Evolutionary conservation across 2,329 filamentous ascomycete species (phyloP), one percentile per base, ranked within the genome.

Genomic region (Xylaria polymorpha): DNA sequence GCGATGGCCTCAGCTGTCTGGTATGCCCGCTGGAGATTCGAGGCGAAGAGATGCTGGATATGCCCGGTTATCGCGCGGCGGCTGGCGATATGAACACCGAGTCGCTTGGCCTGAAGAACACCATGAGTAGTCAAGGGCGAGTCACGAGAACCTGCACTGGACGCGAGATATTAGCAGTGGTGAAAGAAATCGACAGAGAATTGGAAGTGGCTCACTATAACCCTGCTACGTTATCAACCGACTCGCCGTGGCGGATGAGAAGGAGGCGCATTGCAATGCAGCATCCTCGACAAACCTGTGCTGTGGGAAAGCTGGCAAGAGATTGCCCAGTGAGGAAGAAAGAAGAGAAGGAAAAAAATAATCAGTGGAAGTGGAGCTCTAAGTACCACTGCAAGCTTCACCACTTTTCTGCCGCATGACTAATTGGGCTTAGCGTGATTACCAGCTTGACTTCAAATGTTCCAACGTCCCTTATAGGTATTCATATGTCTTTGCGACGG

Each of bases 201-300:
- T 46, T 48, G 61, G 50, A 48, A 15, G 60, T 67, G 61, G 67
- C 87, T 76, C 84, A 93, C 91, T 92, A 94, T 68, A 93, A 81
- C 64, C 90, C 87, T 48, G 91, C 91, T 67, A 96, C 91, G 79
- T 97, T 97, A 81, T 97, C 92, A 72, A 97, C 92, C 18, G 93
- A 95, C 83, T 97, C 94, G 77, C 91, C 94, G 84, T 97, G 94
- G 66, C 94, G 90, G 76, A 97, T 89, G 75, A 97, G 86, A 76
- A 94, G 89, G 64, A 97, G 80, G 77, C 85, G 78, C 88, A 79
- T 79, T 61, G 70, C 67, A 65, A 44, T 69, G 64, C 73, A 53
- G 69, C 76, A 78, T 78, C 62, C 62, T 74, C 29, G 39, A 25
- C 14, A 12, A 15, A 14, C 18, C 44, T 22, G 61, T 32, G 20